Percentiles rank a stretch among this genome's conserved stretches.
phyloP scores from a whole-genome alignment of 179 eudicot genomes.

The Silene noctiflora region DNA sequence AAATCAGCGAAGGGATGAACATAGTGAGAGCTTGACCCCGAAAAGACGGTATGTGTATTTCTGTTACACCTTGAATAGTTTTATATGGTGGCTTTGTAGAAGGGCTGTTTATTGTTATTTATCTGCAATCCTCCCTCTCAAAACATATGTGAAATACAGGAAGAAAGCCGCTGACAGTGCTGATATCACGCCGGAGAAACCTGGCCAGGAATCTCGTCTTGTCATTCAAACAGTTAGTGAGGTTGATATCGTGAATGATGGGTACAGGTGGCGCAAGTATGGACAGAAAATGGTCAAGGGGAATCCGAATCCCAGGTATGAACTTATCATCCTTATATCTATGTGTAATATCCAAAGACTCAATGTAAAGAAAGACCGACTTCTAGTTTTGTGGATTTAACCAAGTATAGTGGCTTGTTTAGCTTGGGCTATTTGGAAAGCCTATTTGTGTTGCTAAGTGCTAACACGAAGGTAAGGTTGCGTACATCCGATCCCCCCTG shows the following conservation, averaged over 20 bases:
- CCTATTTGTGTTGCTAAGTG: no score
- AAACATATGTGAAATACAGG: constrained; percentile 35
- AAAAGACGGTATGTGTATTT: constrained; percentile 53
- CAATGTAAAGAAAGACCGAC: not conserved
- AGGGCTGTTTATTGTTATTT: constrained; percentile 5
- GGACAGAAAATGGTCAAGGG: constrained; percentile 96
- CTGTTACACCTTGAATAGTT: constrained; percentile 3
- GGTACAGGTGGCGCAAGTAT: constrained; percentile 96
- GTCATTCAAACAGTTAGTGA: constrained; percentile 72
- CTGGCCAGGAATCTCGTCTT: constrained; percentile 49
- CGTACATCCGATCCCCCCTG: no score
- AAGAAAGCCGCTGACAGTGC: constrained; percentile 45
- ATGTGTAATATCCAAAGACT: no score
- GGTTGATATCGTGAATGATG: constrained; percentile 84
- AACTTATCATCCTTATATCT: not conserved
- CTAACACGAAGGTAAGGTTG: no score
- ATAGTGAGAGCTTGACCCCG: constrained; percentile 28
- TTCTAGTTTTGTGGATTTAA: not conserved
- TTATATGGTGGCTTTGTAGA: constrained; percentile 7
- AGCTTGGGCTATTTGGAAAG: no score
- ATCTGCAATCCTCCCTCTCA: constrained; percentile 7
- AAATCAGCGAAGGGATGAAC: constrained; percentile 35
- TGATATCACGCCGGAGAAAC: constrained; percentile 41
- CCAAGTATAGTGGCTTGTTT: not conserved
- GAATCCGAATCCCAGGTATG: constrained; percentile 83